A percentile compares a stretch with the other conserved stretches of the same genome.
phyloP scores from a whole-genome alignment of 192 early-diverging fungal genomes.

The Podochytrium sp. region DNA sequence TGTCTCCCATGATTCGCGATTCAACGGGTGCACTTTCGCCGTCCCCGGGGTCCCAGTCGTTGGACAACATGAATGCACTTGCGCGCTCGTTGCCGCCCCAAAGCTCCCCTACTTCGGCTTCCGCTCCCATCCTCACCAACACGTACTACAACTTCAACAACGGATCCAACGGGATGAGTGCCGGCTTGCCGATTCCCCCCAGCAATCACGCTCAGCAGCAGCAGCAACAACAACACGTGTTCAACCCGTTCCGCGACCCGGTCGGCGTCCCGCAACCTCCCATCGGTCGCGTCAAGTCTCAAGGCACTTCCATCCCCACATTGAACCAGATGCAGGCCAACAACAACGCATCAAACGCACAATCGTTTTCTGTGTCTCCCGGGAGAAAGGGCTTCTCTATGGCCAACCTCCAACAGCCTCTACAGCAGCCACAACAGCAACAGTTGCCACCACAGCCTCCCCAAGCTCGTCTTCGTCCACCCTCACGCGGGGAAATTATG shows the following conservation, averaged over 20 bases:
- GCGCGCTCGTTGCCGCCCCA: conserved; percentile 17
- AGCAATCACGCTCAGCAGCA: too few species aligned
- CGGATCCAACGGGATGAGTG: neutral
- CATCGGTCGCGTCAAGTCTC: neutral
- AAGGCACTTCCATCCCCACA: neutral
- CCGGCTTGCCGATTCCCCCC: too few species aligned
- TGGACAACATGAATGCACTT: conserved; percentile 11
- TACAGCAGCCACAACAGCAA: conserved; percentile 1
- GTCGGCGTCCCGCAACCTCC: neutral
- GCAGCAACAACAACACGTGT: neutral
- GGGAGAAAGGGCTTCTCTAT: neutral
- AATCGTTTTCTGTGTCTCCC: neutral
- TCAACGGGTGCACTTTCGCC: neutral
- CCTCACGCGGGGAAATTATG: neutral
- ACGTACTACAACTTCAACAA: neutral
- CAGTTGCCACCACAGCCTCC: neutral
- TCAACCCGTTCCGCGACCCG: neutral
- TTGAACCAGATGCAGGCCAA: neutral
- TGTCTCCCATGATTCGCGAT: neutral
- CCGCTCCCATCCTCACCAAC: conserved; percentile 13
- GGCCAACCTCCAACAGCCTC: neutral
- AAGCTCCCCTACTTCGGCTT: conserved; percentile 8
- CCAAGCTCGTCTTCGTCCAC: neutral
- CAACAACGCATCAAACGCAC: neutral
- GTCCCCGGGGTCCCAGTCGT: neutral